A percentile compares a stretch with the other conserved stretches of the same genome.
These are phyloP conservation scores for Dothidotthia symphoricarpi DNA, from an alignment of 2,329 filamentous ascomycete genomes.

Conservation along the genomic window DNA sequence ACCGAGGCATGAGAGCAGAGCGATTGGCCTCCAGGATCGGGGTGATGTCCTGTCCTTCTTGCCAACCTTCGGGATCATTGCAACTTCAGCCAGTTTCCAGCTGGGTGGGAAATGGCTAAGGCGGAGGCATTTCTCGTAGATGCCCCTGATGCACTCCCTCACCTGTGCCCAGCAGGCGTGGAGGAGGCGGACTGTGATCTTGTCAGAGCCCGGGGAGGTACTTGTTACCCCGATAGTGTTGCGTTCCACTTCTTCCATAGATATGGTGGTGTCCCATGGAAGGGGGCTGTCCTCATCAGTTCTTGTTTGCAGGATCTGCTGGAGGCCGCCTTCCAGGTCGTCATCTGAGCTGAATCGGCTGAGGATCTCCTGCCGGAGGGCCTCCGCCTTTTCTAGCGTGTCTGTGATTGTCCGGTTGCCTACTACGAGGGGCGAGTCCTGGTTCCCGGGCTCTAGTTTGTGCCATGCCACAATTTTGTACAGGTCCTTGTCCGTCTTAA, in stretches of 20 bases:
- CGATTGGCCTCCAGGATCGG: constrained; percentile 2
- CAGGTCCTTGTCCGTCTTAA: background rate
- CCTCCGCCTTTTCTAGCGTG: constrained; percentile 3
- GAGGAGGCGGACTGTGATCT: background rate
- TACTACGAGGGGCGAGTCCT: constrained; percentile 3
- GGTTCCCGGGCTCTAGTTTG: constrained; percentile 2
- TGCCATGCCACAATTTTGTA: constrained; percentile 3
- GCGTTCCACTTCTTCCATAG: constrained; percentile 2
- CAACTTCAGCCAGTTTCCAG: constrained; percentile 4
- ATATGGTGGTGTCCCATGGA: constrained; percentile 1
- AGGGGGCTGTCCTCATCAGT: background rate
- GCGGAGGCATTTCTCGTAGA: constrained; percentile 5
- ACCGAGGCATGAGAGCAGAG: constrained; percentile 7
- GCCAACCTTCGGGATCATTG: constrained; percentile 8
- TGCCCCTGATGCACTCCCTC: background rate
- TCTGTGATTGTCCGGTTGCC: background rate
- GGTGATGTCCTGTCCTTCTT: constrained; percentile 7
- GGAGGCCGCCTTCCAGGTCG: background rate
- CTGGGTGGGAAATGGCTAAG: constrained; percentile 1
- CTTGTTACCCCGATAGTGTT: background rate
- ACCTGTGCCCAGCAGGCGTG: constrained; percentile 3
- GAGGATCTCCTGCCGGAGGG: constrained; percentile 1
- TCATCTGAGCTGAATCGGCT: constrained; percentile 1
- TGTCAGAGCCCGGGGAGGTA: background rate
- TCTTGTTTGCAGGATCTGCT: background rate